Evolutionary conservation across 2,329 filamentous ascomycete genomes (phyloP), one percentile per base, ranked within the genome.

Genomic region (Exophiala dermatitidis): DNA sequence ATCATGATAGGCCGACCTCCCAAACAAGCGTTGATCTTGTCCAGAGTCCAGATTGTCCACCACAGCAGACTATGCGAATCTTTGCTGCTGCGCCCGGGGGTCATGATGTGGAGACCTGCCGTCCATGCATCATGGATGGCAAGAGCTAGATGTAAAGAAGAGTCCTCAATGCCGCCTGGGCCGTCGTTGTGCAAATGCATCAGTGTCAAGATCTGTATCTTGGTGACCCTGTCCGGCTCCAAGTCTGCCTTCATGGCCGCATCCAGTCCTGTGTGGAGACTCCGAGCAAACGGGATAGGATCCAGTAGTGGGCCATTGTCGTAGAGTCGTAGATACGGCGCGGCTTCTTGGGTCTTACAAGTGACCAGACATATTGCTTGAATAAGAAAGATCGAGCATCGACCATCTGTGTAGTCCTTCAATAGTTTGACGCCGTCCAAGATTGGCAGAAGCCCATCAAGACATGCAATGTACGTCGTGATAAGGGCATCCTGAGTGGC

Each of bases 151-250:
- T 71, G 67, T 51, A 71, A 60, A 29, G 70, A 71, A 29, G 70
- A 69, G 4, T 69, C 61, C 49, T 72, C 70, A 4, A 67, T 66
- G 9, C 70, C 70, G 53, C 70, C 69, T 32, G 69, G 65, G 3
- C 69, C 69, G 50, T 72, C 70, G 42, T 66, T 70, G 51, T 72
- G 70, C 26, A 72, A 55, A 36, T 69, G 71, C 66, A 72, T 69
- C 42, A 72, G 56, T 4, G 69, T 67, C 38, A 71, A 55, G 9
- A 67, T 62, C 43, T 68, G 69, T 30, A 72, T 70, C 19, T 69
- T 65, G 10, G 66, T 68, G 32, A 70, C 57, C 28, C 69, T 60
- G 50, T 71, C 68, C 4, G 64, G 45, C 50, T 72, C 70, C 19
- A 71, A 52, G 12, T 65, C 65, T 30, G 67, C 65, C 48, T 70